Evolutionary conservation across 371 early-diverging fungal species (phyloP).

Genomic region (Mortierella sp.): DNA sequence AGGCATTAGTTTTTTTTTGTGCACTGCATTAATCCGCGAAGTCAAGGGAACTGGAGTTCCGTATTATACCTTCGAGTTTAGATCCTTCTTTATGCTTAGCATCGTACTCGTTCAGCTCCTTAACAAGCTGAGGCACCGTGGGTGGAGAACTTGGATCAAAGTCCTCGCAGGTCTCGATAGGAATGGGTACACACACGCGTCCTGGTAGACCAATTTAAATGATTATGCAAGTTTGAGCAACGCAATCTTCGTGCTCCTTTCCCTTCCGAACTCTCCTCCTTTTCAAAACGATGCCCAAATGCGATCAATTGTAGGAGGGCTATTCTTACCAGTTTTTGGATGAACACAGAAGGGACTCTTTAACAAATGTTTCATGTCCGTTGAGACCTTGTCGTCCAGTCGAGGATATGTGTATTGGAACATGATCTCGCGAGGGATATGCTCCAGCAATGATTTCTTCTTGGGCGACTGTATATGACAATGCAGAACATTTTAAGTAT

Average conservation of each 20-base stretch:
- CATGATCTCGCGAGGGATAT: conserved; percentile 74
- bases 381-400: conserved; percentile 96
- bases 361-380: conserved; percentile 94
- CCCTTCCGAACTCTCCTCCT: too few species aligned
- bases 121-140: conserved; percentile 70
- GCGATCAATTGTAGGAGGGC: too few species aligned
- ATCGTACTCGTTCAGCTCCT: conserved; percentile 67
- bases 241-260: neutral
- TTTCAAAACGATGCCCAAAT: too few species aligned
- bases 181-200: conserved; percentile 93
- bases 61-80: conserved; percentile 56
- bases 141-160: conserved; percentile 90
- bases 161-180: conserved; percentile 73
- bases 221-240: conserved; percentile 3
- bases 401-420: conserved; percentile 94
- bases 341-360: conserved; percentile 99
- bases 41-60: too few species aligned
- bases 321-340: conserved; percentile 93
- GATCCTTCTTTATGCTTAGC: conserved; percentile 30
- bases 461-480: conserved; percentile 14
- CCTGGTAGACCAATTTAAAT: conserved; percentile 57
- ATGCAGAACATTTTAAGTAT: too few species aligned
- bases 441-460: conserved; percentile 20
- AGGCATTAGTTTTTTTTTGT: neutral
- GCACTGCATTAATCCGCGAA: too few species aligned